Base-by-base conservation (phyloP, 2,329 filamentous ascomycete species). In the Fusarium pseudoanthophilum region DNA sequence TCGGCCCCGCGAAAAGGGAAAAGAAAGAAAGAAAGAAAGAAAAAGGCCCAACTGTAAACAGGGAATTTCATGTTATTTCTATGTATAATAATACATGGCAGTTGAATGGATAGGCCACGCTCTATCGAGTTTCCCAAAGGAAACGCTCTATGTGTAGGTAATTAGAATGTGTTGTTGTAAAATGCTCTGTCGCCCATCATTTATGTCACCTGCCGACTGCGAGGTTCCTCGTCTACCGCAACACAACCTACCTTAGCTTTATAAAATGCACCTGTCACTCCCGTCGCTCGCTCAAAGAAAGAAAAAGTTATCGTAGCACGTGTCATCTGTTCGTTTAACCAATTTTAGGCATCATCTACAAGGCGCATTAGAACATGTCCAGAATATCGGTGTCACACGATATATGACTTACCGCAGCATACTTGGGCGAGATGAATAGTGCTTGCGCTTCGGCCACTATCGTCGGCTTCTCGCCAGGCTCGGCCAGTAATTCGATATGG, bases 381-480 rank as follows among this genome's bases (percentile, higher is more conserved):
- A 36, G 42, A 42, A 48, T 24, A 40, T 56, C 26, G 36, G 26
- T 20, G 34, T 48, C 46, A 56, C 40, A 40, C 45, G 53, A 46
- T 26, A 34, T 24, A 45, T 53, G 51, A 87, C 90, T 82, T 84
- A 94, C 92, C 81, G 90, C 89, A 68, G 95, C 95, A 80, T 93
- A 89, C 82, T 91, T 95, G 36, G 95, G 95, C 83, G 96, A 94
- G 78, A 98, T 89, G 80, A 97, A 98, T 75, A 99, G 83, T 6
- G 92, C 95, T 79, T 92, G 92, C 1, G 94, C 95, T 83, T 97
- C 93, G 13, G 92, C 94, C 67, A 98, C 82, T 53, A 95, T 87
- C 21, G 87, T 83, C 2, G 91, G 91, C 75, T 87, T 85, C 82
- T 91, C 88, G 14, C 90, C 89, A 39, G 75, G 84, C 85, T 87